phyloP scores from a whole-genome alignment of 345 rosid genomes.

The Nasturtium officinale region DNA sequence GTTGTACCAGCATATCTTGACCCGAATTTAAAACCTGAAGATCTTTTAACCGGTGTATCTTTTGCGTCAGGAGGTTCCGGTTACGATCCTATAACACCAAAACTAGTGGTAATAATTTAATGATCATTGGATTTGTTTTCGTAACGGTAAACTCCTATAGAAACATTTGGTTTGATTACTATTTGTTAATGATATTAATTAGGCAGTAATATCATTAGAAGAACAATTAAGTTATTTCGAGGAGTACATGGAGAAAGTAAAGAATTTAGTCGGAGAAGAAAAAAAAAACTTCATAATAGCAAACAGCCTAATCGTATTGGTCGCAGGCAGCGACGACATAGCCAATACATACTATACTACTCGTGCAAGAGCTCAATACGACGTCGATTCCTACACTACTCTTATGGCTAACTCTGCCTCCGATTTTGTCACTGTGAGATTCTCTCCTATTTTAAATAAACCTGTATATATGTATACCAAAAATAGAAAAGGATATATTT shows the following conservation, averaged over 20 bases:
- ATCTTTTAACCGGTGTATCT: conserved; percentile 72
- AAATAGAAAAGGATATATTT: not conserved
- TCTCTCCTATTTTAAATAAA: not conserved
- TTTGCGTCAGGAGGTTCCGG: conserved; percentile 87
- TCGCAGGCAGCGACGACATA: conserved; percentile 66
- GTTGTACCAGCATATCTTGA: conserved; percentile 67
- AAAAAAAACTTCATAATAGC: conserved; percentile 47
- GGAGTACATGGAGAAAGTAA: conserved; percentile 55
- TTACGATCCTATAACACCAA: conserved; percentile 67
- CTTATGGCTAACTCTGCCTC: conserved; percentile 55
- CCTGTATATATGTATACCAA: not conserved
- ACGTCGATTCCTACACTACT: conserved; percentile 47
- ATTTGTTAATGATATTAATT: conserved; percentile 31
- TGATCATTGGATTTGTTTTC: not conserved
- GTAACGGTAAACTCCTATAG: not conserved
- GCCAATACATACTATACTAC: conserved; percentile 54
- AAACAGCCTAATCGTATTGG: conserved; percentile 48
- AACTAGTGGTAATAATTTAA: conserved; percentile 48
- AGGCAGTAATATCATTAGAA: conserved; percentile 53
- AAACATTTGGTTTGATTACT: conserved; percentile 5
- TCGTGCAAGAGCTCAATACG: conserved; percentile 48
- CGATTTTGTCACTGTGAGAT: conserved; percentile 49
- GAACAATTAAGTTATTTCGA: conserved; percentile 51
- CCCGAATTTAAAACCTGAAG: conserved; percentile 49
- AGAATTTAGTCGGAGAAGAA: conserved; percentile 52